Evolutionary conservation across 176 grass and related monocot genomes (phyloP), one percentile per base, ranked within the genome.

Genomic region (Pontederia crassipes): DNA sequence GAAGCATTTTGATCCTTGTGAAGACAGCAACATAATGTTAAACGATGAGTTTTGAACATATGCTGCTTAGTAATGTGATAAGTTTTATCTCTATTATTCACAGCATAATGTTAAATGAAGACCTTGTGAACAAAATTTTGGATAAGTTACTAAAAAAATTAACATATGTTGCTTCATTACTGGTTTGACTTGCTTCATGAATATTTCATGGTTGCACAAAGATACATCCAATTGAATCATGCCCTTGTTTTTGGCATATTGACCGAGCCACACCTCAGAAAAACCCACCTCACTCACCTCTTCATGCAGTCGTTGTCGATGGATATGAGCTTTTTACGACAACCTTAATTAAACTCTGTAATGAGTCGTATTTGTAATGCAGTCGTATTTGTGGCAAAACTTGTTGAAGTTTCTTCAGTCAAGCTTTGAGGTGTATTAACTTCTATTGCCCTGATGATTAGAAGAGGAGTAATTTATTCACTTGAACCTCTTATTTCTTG

Each of bases 221-320:
- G n/a, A 32, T 89, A 83, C 59, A 68, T 58, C 2, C 82, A 78
- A 46, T 76, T 86, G 2, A 83, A 72, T 18, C 71, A 55, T 52
- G 82, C 79, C 28, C 65, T 89, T 46, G 79, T 75, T 58, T 89
- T 83, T 61, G 69, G 78, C 68, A 58, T 95, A 65, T 79, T 89
- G 62, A 71, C 82, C 9, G 12, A 75, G 4, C 70, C 54, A 35
- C 3, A 35, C 29, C 29, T 35, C 29, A 35, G 29, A 35, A 35
- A 35, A 35, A 2, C 75, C 65, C 47, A 64, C 9, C 49, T 54
- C 46, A 63, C 75, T 40, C 8, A 70, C 57, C 82, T 95, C 76
- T n/a, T n/a, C 85, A 89, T 58, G 82, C 89, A 13, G 71, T 80
- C 28, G 79, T 80, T 55, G 75, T 70, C 0, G 59, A 78, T 51